phyloP scores from a whole-genome alignment of 1,284 basidiomycete species.

The Cystobasidium sp. region DNA sequence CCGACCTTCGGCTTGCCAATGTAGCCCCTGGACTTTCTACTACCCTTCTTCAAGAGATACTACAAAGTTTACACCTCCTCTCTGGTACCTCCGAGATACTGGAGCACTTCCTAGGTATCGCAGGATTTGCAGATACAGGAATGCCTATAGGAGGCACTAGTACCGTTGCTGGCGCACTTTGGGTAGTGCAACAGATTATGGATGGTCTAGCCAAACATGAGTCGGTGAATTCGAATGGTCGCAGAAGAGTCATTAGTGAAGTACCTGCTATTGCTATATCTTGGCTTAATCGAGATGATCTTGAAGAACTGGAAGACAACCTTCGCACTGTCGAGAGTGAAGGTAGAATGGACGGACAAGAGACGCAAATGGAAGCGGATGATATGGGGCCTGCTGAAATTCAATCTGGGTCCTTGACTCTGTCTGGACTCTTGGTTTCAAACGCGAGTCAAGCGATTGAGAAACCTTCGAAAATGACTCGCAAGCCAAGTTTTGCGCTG shows the following conservation, averaged over 20 bases:
- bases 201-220: conserved; percentile 58
- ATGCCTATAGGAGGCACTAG: conserved; percentile 49
- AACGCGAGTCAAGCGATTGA: conserved; percentile 6
- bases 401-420: not conserved
- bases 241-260: not conserved
- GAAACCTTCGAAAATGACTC: not conserved
- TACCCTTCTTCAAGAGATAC: conserved; percentile 68
- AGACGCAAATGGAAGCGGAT: not conserved
- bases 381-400: conserved; percentile 1
- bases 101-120: conserved; percentile 77
- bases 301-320: conserved; percentile 6
- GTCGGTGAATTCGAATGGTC: not conserved
- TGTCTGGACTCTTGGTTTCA: conserved; percentile 1
- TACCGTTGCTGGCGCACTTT: conserved; percentile 45
- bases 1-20: conserved; percentile 65
- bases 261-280: conserved; percentile 1
- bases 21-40: conserved; percentile 66
- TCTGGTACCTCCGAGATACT: conserved; percentile 71
- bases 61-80: conserved; percentile 66
- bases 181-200: conserved; percentile 62
- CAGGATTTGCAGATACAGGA: conserved; percentile 54
- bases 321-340: not conserved
- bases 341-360: not conserved
- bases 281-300: conserved; percentile 22
- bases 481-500: conserved; percentile 2